These are phyloP conservation scores for Blastocystis sp. DNA, from an alignment of 352 stramenopile species.

Conservation along the genomic window DNA sequence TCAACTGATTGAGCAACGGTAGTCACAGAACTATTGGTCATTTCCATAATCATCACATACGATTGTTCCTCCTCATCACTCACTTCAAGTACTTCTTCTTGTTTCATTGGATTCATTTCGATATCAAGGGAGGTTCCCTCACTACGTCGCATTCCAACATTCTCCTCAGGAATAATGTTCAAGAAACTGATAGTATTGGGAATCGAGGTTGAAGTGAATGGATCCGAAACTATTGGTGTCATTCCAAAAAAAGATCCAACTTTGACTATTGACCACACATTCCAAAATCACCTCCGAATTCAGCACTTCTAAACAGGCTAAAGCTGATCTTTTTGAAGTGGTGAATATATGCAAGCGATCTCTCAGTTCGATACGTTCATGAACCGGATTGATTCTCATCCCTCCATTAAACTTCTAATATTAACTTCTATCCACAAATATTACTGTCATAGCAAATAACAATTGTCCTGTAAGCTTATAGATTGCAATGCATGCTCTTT, in stretches of 20 bases:
- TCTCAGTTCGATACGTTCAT: background rate
- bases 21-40: background rate
- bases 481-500: constrained; percentile 12
- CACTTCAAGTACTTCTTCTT: background rate
- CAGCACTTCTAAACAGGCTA: background rate
- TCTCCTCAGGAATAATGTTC: constrained; percentile 31
- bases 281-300: background rate
- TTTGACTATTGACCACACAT: background rate
- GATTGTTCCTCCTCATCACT: background rate
- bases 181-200: background rate
- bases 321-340: background rate
- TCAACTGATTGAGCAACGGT: background rate
- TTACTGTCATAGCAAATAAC: constrained; percentile 18
- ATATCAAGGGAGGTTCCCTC: background rate
- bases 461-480: constrained; percentile 17
- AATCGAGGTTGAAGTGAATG: background rate
- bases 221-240: background rate
- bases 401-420: constrained; percentile 10
- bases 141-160: background rate
- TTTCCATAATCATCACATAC: background rate
- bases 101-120: background rate
- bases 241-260: background rate
- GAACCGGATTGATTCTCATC: constrained; percentile 26
- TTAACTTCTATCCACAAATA: background rate
- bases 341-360: constrained; percentile 44